Conservation (phyloP, 306 rosid species). For the Betula pendula region DNA sequence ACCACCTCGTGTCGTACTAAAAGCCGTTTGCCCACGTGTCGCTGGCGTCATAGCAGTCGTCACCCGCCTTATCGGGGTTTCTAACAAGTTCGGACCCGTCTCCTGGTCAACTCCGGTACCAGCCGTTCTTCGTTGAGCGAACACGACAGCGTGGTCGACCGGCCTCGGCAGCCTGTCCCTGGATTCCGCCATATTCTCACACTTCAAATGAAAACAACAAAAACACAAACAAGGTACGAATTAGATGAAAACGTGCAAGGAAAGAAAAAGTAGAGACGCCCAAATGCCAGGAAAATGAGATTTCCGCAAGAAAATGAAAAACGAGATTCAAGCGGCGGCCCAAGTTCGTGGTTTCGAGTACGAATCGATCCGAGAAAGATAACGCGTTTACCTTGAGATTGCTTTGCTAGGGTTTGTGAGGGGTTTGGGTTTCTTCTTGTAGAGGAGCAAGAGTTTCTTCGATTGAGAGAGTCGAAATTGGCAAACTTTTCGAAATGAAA, state of each 20-base stretch:
- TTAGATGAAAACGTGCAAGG: not conserved
- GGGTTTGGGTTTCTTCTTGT: not conserved
- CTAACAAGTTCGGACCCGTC: not conserved
- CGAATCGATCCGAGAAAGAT: not conserved
- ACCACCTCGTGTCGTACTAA: constrained; percentile 27
- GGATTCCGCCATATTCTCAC: constrained; percentile 57
- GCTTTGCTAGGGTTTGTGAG: constrained; percentile 8
- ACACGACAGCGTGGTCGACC: constrained; percentile 39
- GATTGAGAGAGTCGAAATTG: constrained; percentile 31
- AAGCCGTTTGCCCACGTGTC: constrained; percentile 23
- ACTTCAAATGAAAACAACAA: constrained; percentile 8
- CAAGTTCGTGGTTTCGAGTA: no score
- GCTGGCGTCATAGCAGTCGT: not conserved
- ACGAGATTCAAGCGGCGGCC: no score
- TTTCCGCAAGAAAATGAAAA: not conserved
- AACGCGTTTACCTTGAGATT: constrained; percentile 8
- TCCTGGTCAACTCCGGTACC: constrained; percentile 18
- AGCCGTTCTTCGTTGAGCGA: constrained; percentile 38
- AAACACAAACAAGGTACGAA: not conserved
- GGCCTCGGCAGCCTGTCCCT: constrained; percentile 53
- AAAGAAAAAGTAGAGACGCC: not conserved
- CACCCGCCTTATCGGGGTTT: constrained; percentile 27
- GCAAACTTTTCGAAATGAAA: constrained; percentile 42
- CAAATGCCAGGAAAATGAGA: no score
- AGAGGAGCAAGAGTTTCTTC: not conserved